Percentiles rank a stretch among this genome's conserved stretches.
Evolutionary conservation across 2,329 filamentous ascomycete species (phyloP).

Genomic region (Cladosporium austrohemisphaericum): DNA sequence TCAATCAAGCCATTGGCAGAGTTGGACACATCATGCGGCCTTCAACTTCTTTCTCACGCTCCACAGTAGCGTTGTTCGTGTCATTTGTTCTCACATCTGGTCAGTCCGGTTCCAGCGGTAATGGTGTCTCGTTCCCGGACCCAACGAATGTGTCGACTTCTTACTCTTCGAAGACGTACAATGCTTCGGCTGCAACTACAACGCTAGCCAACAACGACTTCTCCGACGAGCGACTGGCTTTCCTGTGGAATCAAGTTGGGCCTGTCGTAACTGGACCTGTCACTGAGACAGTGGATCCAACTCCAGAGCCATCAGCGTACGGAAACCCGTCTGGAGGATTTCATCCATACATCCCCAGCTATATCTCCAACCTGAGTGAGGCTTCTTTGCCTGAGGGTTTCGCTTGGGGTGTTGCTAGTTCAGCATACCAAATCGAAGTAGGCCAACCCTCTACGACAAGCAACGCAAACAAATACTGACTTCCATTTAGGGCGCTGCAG

Average conservation of each 20-base stretch:
- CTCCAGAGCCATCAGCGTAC: slow-evolving; percentile 33
- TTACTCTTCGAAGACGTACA: slow-evolving; percentile 37
- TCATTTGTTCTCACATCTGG: not conserved
- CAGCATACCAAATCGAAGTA: slow-evolving; percentile 28
- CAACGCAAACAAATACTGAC: no score
- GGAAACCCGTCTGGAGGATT: slow-evolving; percentile 32
- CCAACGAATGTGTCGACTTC: slow-evolving; percentile 28
- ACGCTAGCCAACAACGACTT: slow-evolving; percentile 43
- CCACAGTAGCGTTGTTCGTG: not conserved
- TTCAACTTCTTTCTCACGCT: not conserved
- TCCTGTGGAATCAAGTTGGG: slow-evolving; percentile 32
- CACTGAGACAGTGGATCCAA: slow-evolving; percentile 29
- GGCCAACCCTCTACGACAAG: not conserved
- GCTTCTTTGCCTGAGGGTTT: slow-evolving; percentile 34
- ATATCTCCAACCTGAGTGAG: slow-evolving; percentile 31
- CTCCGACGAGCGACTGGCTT: slow-evolving; percentile 45
- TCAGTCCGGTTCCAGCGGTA: not conserved
- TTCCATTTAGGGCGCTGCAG: slow-evolving; percentile 6
- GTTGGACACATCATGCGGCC: not conserved
- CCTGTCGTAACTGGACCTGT: slow-evolving; percentile 24
- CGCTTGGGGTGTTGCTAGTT: slow-evolving; percentile 20
- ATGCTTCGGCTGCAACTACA: slow-evolving; percentile 43
- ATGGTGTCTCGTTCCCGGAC: slow-evolving; percentile 27
- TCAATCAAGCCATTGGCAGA: not conserved
- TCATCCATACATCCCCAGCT: slow-evolving; percentile 42